Base-by-base conservation (phyloP, 2,329 filamentous ascomycete species). In the Penicillium janthinellum region DNA sequence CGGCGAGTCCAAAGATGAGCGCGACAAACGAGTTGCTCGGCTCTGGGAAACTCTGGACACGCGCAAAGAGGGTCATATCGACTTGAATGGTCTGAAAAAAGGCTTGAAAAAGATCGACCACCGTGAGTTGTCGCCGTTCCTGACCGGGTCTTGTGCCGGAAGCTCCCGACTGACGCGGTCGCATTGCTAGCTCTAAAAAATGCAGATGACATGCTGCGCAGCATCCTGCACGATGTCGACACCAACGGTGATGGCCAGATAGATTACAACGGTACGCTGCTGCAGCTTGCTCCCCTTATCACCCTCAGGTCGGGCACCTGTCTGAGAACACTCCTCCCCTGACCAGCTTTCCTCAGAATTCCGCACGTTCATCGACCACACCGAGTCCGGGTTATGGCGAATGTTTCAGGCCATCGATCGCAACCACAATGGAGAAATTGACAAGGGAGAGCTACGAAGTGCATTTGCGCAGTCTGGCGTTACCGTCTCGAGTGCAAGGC, bases 21-120 rank as follows among this genome's bases (percentile, higher is more conserved):
- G 90, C 74, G 91, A 96, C 79, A 85, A 87, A 77, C 86, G 93
- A 71, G 86, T 97, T 70, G 88, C 92, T 79, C 84, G 88, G 75
- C 86, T 98, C 71, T 98, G 94, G 93, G 82, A 81, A 73, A 88
- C 86, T 71, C 85, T 99, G 67, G 92, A 96, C 76, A 88, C 89
- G 66, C 85, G 87, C 65, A 83, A 84, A 60, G 88, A 89, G 69
- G 91, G 91, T 60, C 88, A 91, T 75, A 83, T 99, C 69, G 93
- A 98, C 78, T 82, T 96, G 65, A 88, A 89, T 75, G 92, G 88
- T 35, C 81, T 99, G 68, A 90, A 93, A 79, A 91, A 88, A 78
- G 95, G 94, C 4, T 79, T 99, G 72, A 87, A 83, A 75, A 90
- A 88, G 77, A 92, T 98, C 71, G 93, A 98, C 76, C 95, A 99